phyloP scores from a whole-genome alignment of 1,284 basidiomycete species.

The Takashimella tepidaria region DNA sequence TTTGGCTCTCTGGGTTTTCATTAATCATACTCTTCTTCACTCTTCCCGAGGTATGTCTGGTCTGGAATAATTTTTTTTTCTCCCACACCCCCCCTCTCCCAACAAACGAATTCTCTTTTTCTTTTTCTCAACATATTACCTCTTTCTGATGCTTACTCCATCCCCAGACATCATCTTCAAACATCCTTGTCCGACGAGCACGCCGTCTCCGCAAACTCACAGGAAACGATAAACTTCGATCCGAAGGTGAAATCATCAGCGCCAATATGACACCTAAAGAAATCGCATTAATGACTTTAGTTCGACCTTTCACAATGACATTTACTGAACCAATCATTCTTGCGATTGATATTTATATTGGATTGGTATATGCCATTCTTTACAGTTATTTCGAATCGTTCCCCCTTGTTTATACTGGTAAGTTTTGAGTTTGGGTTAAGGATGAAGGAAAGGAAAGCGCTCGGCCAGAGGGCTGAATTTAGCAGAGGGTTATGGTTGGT shows the following conservation, averaged over 20 bases:
- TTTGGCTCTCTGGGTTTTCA: conserved; percentile 37
- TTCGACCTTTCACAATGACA: conserved; percentile 30
- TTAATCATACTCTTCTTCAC: conserved; percentile 28
- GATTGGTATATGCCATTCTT: conserved; percentile 22
- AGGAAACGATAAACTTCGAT: conserved; percentile 35
- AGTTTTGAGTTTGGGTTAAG: too few relatives aligned
- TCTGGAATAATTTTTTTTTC: too few relatives aligned
- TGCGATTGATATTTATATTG: conserved; percentile 30
- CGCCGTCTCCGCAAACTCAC: conserved; percentile 41
- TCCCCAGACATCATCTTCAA: conserved; percentile 30
- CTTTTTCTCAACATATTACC: too few relatives aligned
- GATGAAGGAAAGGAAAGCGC: too few relatives aligned
- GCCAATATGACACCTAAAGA: conserved; percentile 13
- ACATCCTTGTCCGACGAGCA: conserved; percentile 45
- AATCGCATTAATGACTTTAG: conserved; percentile 19
- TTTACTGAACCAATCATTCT: conserved; percentile 38
- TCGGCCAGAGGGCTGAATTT: neutral
- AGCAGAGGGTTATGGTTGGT: conserved; percentile 25
- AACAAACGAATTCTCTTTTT: too few relatives aligned
- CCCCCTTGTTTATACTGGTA: conserved; percentile 26
- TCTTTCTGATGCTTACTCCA: too few relatives aligned
- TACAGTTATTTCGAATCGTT: conserved; percentile 32
- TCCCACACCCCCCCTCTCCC: neutral
- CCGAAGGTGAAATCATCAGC: conserved; percentile 28
- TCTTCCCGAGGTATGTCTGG: conserved; percentile 39